Conservation (phyloP, 1,284 basidiomycete species). For the Lentinula novae-zelandiae region DNA sequence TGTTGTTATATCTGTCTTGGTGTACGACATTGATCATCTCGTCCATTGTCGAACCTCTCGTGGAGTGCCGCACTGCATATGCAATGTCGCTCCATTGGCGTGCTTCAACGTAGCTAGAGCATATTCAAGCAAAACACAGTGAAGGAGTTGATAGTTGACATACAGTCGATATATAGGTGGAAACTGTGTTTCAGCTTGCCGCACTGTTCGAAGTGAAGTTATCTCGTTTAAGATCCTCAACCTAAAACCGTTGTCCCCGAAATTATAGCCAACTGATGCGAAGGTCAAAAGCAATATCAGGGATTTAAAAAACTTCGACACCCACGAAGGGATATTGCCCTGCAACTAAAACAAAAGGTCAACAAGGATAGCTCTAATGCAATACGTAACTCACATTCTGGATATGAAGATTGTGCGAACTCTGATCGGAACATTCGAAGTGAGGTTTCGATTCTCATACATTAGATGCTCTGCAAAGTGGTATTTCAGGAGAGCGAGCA, state of each 20-base stretch:
- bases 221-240: constrained; percentile 25
- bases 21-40: constrained; percentile 36
- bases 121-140: neutral
- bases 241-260: constrained; percentile 21
- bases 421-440: neutral
- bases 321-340: constrained; percentile 33
- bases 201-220: constrained; percentile 20
- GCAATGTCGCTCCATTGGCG: constrained; percentile 31
- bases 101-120: constrained; percentile 32
- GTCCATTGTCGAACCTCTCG: constrained; percentile 27
- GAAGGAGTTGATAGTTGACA: neutral
- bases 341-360: constrained; percentile 27
- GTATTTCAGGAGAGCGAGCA: neutral
- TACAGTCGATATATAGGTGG: constrained; percentile 1
- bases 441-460: neutral
- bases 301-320: constrained; percentile 4
- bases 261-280: constrained; percentile 38
- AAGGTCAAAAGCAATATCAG: neutral
- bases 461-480: constrained; percentile 5
- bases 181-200: neutral
- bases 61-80: constrained; percentile 25
- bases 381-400: constrained; percentile 11
- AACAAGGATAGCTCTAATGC: neutral
- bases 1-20: constrained; percentile 11
- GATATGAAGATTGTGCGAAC: constrained; percentile 10